Percentiles rank a stretch among this genome's conserved stretches.
phyloP scores from a whole-genome alignment of 495 filamentous ascomycete species.

The Aspergillus biplanus region DNA sequence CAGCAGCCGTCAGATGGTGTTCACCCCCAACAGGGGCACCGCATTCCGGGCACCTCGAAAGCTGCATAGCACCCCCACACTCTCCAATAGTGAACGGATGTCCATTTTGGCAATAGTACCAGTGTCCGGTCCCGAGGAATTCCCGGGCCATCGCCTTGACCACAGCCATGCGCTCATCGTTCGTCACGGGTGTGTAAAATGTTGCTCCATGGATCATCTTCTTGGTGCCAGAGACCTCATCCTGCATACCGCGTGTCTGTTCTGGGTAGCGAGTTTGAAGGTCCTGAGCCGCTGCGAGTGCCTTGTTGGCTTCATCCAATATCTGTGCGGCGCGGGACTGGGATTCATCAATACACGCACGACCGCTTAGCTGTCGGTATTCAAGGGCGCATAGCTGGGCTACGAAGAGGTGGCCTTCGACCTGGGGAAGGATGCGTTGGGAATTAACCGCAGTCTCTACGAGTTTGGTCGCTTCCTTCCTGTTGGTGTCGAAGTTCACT shows the following conservation, averaged over 20 bases:
- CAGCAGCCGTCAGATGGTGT: slow-evolving; percentile 12
- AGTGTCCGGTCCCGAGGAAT: slow-evolving; percentile 63
- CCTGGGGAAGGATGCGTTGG: slow-evolving; percentile 26
- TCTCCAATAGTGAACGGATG: slow-evolving; percentile 75
- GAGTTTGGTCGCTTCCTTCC: slow-evolving; percentile 32
- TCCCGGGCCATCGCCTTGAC: slow-evolving; percentile 54
- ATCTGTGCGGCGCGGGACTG: slow-evolving; percentile 18
- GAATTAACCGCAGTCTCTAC: slow-evolving; percentile 21
- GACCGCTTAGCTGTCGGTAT: slow-evolving; percentile 20
- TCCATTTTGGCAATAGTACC: slow-evolving; percentile 69
- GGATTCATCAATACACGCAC: not conserved
- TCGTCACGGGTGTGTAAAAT: slow-evolving; percentile 50
- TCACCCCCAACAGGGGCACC: slow-evolving; percentile 55
- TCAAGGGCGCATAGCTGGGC: slow-evolving; percentile 42
- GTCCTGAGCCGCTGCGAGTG: slow-evolving; percentile 31
- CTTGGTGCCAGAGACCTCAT: slow-evolving; percentile 23
- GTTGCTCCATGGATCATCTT: slow-evolving; percentile 25
- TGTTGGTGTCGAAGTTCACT: slow-evolving; percentile 43
- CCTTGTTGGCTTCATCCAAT: slow-evolving; percentile 29
- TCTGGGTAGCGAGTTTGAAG: slow-evolving; percentile 11
- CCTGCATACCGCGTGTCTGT: slow-evolving; percentile 14
- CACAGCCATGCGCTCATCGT: slow-evolving; percentile 49
- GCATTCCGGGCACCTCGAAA: slow-evolving; percentile 68
- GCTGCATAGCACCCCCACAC: slow-evolving; percentile 71
- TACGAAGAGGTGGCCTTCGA: slow-evolving; percentile 42